Conservation (phyloP, 495 filamentous ascomycete genomes). For the Clohesyomyces aquaticus region DNA sequence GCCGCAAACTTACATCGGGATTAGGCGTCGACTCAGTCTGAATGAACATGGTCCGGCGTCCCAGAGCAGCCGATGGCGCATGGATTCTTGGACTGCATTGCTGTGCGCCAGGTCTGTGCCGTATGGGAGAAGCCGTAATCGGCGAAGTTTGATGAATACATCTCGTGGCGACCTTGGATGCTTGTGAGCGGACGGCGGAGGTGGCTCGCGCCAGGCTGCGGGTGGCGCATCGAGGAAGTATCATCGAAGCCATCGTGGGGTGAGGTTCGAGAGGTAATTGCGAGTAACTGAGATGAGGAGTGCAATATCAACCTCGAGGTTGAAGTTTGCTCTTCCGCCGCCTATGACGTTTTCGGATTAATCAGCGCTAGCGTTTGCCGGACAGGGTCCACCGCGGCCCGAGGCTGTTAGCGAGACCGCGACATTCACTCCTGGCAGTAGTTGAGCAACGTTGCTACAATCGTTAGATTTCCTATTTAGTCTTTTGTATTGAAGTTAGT, state of each 20-base stretch:
- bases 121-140: slow-evolving; percentile 28
- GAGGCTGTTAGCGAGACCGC: too few relatives aligned
- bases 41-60: slow-evolving; percentile 84
- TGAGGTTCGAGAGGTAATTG: too few relatives aligned
- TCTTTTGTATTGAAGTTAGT: too few relatives aligned
- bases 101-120: slow-evolving; percentile 20
- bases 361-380: too few relatives aligned
- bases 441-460: too few relatives aligned
- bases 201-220: slow-evolving; percentile 21
- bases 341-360: too few relatives aligned
- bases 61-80: slow-evolving; percentile 6
- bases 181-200: slow-evolving; percentile 8
- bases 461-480: too few relatives aligned
- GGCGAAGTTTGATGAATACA: slow-evolving; percentile 32
- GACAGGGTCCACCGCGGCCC: too few relatives aligned
- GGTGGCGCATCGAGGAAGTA: slow-evolving; percentile 21
- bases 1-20: slow-evolving; percentile 64
- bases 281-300: too few relatives aligned
- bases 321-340: too few relatives aligned
- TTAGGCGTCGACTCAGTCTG: slow-evolving; percentile 95
- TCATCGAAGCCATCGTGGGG: slow-evolving; percentile 15
- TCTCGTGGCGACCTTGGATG: slow-evolving; percentile 27
- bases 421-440: too few relatives aligned
- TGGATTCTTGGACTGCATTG: slow-evolving; percentile 20
- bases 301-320: too few relatives aligned